Evolutionary conservation across 208 protist species (phyloP), one percentile per base, ranked within the genome.

Genomic region (Acanthamoeba sp.): DNA sequence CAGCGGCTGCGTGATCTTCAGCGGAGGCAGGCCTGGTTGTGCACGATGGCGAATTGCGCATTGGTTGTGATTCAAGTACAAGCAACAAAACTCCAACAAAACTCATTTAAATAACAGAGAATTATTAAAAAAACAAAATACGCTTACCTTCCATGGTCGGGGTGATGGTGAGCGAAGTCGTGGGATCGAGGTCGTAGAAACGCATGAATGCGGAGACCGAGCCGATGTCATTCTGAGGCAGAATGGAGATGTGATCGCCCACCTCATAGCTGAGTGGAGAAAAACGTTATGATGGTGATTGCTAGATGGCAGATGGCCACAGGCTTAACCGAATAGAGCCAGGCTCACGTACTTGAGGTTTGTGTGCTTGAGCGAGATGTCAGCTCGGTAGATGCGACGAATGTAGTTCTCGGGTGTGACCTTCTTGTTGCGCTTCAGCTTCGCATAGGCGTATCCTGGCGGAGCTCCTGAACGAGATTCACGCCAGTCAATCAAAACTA

Each of bases 141-240:
- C 22, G 45, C n/a, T n/a, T 24, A 84, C 73, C 73, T 24, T 89
- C 50, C 82, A 91, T 71, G 27, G 24, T 29, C 7, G 50, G 38
- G 6, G 22, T 69, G 32, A 90, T 90, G 42, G 52, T 91, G 55
- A 71, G 22, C 36, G 34, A 66, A 9, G 34, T 45, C 4, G 38
- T 78, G 36, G 52, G 85, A 5, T 91, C 85, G n/a, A 91, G 85
- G 52, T 73, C 85, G n/a, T 91, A 91, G 62, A 91, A 91, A 4
- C 85, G 85, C 85, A 91, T 64, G 55, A 91, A 91, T 32, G 85
- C 85, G 22, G 52, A 48, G 16, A 91, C 85, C 0, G 38, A n/a
- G 34, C 52, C 85, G 22, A 27, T 5, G 55, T 91, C 85, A 34
- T 91, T 91, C 40, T 91, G 85, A 1, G 85, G 85, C 62, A 91